Conservation (phyloP, 1,139 yeast genomes). For the Blastobotrys capitulatus region DNA sequence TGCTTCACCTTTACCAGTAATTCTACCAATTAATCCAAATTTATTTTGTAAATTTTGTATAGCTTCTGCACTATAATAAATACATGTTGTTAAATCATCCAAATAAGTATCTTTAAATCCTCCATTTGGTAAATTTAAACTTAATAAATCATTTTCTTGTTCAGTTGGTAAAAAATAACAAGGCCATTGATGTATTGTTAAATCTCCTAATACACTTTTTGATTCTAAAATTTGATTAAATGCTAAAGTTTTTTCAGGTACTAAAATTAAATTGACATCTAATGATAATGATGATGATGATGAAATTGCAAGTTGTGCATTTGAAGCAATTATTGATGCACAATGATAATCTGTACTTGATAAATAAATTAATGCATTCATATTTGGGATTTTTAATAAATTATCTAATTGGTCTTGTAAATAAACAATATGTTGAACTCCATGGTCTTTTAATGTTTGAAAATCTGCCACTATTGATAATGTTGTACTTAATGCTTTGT, state of each 20-base stretch:
- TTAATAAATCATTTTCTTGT: constrained; percentile 29
- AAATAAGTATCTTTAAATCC: constrained; percentile 35
- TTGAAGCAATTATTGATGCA: constrained; percentile 24
- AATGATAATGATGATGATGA: constrained; percentile 4
- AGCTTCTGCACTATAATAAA: constrained; percentile 40
- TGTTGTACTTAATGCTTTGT: constrained; percentile 47
- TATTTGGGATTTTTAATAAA: constrained; percentile 10
- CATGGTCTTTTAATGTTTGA: constrained; percentile 46
- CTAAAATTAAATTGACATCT: constrained; percentile 27
- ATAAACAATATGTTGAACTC: constrained; percentile 60
- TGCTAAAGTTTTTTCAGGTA: constrained; percentile 34
- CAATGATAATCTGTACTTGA: constrained; percentile 20
- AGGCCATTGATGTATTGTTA: constrained; percentile 33
- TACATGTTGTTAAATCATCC: constrained; percentile 33
- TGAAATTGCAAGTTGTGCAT: constrained; percentile 24
- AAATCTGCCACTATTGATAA: constrained; percentile 61
- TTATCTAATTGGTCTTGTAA: constrained; percentile 31
- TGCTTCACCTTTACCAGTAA: constrained; percentile 45
- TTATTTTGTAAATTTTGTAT: constrained; percentile 33
- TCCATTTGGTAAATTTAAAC: constrained; percentile 31
- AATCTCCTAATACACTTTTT: constrained; percentile 36
- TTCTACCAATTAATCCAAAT: constrained; percentile 37
- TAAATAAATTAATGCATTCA: constrained; percentile 21
- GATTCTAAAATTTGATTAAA: constrained; percentile 31
- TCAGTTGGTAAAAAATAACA: constrained; percentile 32